Conservation (phyloP, 805 yeast species). For the Starmera amethionina region DNA sequence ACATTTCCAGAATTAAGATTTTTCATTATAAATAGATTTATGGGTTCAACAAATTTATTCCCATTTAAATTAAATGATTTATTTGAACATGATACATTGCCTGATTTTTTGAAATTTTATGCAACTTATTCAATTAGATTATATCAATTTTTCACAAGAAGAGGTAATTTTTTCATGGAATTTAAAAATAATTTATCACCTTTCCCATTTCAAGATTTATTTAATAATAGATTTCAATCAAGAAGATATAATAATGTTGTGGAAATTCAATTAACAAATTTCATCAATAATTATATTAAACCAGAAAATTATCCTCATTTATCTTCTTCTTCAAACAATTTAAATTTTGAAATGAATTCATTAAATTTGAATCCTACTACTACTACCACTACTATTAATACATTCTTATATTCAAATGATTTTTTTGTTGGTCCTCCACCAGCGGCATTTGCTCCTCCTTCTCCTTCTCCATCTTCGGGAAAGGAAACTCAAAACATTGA, state of each 20-base stretch:
- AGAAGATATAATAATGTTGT: constrained; percentile 8
- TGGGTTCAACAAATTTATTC: constrained; percentile 15
- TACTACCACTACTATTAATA: too few species aligned
- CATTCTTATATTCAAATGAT: too few species aligned
- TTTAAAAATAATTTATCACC: constrained; percentile 13
- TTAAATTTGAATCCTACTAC: too few species aligned
- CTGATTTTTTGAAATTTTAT: constrained; percentile 4
- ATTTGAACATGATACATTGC: background rate
- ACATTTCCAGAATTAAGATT: constrained; percentile 16
- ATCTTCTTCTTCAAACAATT: too few species aligned
- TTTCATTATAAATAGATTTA: constrained; percentile 11
- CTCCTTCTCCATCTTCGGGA: too few species aligned
- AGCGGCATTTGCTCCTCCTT: too few species aligned
- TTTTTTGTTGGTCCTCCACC: too few species aligned
- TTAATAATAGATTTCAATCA: constrained; percentile 10
- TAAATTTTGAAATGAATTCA: too few species aligned
- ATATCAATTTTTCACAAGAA: constrained; percentile 13
- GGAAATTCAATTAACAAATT: constrained; percentile 9
- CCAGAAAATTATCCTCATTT: constrained; percentile 7
- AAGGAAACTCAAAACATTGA: too few species aligned
- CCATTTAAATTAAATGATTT: constrained; percentile 10
- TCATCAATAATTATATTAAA: constrained; percentile 6
- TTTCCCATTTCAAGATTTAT: constrained; percentile 6
- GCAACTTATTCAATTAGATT: constrained; percentile 12
- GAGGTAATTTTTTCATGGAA: constrained; percentile 11